Conservation (phyloP, 768 basidiomycete species). For the Astraeus odoratus region DNA sequence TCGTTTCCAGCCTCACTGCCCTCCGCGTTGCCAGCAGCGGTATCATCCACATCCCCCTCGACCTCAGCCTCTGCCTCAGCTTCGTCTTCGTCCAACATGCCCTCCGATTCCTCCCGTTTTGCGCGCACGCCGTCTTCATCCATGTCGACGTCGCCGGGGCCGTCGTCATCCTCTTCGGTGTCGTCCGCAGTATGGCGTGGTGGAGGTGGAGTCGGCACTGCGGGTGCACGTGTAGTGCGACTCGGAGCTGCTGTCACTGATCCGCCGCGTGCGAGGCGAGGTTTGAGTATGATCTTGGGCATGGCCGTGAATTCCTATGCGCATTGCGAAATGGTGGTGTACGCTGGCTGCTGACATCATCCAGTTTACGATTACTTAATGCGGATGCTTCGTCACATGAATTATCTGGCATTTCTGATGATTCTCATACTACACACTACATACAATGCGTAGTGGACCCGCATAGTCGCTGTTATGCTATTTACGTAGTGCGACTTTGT, state of each 20-base stretch:
- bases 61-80: conserved; percentile 19
- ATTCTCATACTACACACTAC: too few species aligned
- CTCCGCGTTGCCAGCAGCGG: conserved; percentile 22
- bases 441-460: too few species aligned
- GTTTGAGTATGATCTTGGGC: conserved; percentile 37
- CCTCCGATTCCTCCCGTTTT: conserved; percentile 27
- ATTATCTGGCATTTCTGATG: too few species aligned
- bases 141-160: conserved; percentile 11
- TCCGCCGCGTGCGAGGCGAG: conserved; percentile 25
- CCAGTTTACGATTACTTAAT: too few species aligned
- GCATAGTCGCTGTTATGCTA: too few species aligned
- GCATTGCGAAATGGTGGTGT: too few species aligned
- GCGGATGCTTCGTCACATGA: too few species aligned
- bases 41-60: conserved; percentile 18
- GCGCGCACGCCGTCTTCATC: conserved; percentile 21
- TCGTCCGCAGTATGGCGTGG: conserved; percentile 2
- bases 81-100: conserved; percentile 26
- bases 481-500: too few species aligned
- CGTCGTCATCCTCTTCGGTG: conserved; percentile 8
- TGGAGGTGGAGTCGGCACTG: conserved; percentile 8
- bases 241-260: conserved; percentile 20
- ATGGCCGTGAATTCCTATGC: too few species aligned
- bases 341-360: too few species aligned
- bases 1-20: conserved; percentile 23
- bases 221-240: conserved; percentile 18